phyloP scores from a whole-genome alignment of 2,329 filamentous ascomycete genomes.

The Colletotrichum liaoningense region DNA sequence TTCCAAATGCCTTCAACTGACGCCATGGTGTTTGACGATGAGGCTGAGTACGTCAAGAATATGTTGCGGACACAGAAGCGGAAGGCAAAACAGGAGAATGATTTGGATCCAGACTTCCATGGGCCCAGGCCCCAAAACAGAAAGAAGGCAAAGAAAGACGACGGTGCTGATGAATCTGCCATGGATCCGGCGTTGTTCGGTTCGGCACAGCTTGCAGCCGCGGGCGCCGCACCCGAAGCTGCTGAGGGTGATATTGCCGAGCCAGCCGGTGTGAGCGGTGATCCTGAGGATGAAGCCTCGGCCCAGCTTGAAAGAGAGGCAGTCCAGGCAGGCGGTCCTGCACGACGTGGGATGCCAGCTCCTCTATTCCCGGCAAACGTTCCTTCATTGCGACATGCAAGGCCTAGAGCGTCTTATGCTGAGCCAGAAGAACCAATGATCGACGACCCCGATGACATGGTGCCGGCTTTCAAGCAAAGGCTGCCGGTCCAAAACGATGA shows the following conservation, averaged over 20 bases:
- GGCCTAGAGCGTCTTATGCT: constrained; percentile 62
- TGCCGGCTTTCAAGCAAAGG: constrained; percentile 38
- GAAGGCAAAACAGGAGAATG: constrained; percentile 62
- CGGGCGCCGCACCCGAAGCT: background rate
- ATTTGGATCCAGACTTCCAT: constrained; percentile 66
- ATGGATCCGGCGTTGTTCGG: constrained; percentile 66
- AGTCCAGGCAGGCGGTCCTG: background rate
- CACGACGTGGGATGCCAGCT: background rate
- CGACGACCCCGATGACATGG: constrained; percentile 56
- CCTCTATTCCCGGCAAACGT: constrained; percentile 48
- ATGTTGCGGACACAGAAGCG: constrained; percentile 64
- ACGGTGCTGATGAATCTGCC: constrained; percentile 43
- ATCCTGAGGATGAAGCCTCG: constrained; percentile 34
- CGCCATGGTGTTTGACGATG: constrained; percentile 53
- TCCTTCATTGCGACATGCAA: constrained; percentile 63
- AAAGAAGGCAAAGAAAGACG: constrained; percentile 53
- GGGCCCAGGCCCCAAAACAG: constrained; percentile 52
- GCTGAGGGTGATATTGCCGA: constrained; percentile 1
- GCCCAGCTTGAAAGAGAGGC: constrained; percentile 19
- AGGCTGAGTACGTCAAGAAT: constrained; percentile 67
- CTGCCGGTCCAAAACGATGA: constrained; percentile 18
- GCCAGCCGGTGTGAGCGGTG: constrained; percentile 38
- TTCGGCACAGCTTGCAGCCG: background rate
- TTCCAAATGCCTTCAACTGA: constrained; percentile 65
- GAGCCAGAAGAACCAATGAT: constrained; percentile 56